Evolutionary conservation across 2,329 filamentous ascomycete species (phyloP), one percentile per base, ranked within the genome.

Genomic region (Colletotrichum lupini): DNA sequence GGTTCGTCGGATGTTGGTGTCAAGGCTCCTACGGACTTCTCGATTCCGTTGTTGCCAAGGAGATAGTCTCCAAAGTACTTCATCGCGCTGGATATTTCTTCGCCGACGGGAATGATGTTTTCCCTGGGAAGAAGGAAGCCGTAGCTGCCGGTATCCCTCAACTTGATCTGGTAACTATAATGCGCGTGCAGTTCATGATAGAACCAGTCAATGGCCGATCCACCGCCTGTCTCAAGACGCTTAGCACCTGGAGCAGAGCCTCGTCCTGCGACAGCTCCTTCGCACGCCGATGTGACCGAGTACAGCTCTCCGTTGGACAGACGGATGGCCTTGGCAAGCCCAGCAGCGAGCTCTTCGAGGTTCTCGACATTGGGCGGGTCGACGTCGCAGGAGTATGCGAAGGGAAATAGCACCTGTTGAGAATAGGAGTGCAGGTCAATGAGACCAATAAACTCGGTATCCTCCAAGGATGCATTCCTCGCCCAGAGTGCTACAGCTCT

Each of bases 341-440:
- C 96, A 68, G 95, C 89, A 1, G 92, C 97, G 22, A 98, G 88
- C 82, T 99, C 97, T 82, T 98, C 91, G 1, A 99, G 89, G 77
- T 97, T 97, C 83, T 99, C 97, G 19, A 97, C 86, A 49, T 95
- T 95, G 0, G 96, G 95, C 14, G 97, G 96, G 32, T 92, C 86
- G 5, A 89, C 87, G 6, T 87, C 85, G 85, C 97, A 99, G 14
- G 94, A 94, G 83, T 94, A 98, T 5, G 94, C 92, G 81, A 95
- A 98, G 0, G 97, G 97, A 80, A 97, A 98, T 9, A 98, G 87
- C 26, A 99, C 92, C 82, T 98, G 94, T 83, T 99, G 95, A 0
- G 95, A 97, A 82, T 98, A 99, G 1, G 94, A 96, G 83, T 99
- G 97, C 30, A 98, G 87, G 81, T 99, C 97, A 57, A 98, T 81